Percentiles rank a stretch among this genome's conserved stretches.
Evolutionary conservation across 2,329 filamentous ascomycete species (phyloP).

Genomic region (Aureobasidium namibiae): DNA sequence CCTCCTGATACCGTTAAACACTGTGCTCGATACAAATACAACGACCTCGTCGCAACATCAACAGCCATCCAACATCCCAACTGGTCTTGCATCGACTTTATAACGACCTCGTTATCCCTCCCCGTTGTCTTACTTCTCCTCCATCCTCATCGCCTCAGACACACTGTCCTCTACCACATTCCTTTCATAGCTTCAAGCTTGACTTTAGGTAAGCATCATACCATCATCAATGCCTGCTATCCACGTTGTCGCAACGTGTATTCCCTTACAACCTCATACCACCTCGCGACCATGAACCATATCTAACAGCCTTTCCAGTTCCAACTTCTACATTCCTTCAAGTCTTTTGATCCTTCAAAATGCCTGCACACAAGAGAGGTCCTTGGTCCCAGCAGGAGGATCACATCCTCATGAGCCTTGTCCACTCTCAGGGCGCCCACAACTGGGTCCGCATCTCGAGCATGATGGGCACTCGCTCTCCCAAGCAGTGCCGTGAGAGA

Average conservation of each 20-base stretch:
- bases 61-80: conserved; percentile 14
- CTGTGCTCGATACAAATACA: conserved; percentile 13
- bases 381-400: conserved; percentile 80
- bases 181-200: conserved; percentile 10
- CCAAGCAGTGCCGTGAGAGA: conserved; percentile 91
- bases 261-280: neutral
- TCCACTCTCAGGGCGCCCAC: conserved; percentile 62
- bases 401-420: conserved; percentile 58
- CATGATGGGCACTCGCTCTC: conserved; percentile 66
- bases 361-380: conserved; percentile 58
- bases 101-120: conserved; percentile 15
- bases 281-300: neutral
- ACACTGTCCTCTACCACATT: neutral
- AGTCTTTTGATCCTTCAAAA: conserved; percentile 21
- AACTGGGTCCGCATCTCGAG: conserved; percentile 88
- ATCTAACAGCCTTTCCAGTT: neutral
- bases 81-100: conserved; percentile 13
- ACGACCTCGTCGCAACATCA: conserved; percentile 12
- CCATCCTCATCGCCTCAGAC: neutral
- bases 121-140: conserved; percentile 12
- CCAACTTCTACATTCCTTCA: conserved; percentile 10
- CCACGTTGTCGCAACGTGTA: neutral
- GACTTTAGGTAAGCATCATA: conserved; percentile 9
- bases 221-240: neutral
- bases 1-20: conserved; percentile 8